Evolutionary conservation across 352 stramenopile species (phyloP).

Genomic region (Phytophthora tubulina): DNA sequence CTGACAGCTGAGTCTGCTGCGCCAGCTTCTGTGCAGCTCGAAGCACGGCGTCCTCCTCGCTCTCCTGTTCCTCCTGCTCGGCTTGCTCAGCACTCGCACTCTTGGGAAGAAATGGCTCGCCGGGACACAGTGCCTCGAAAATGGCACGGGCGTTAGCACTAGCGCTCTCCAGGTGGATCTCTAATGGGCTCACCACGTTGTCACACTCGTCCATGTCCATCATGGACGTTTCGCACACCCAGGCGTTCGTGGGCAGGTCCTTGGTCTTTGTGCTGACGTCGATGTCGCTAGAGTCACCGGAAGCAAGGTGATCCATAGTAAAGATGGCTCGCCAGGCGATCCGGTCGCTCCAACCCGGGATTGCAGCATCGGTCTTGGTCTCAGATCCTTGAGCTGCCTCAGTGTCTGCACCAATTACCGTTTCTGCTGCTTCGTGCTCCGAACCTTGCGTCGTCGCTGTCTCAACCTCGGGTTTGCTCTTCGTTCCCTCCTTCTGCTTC

Average conservation of each 20-base stretch:
- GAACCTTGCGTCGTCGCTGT: not conserved
- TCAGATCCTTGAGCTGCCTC: not conserved
- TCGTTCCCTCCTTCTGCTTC: slow-evolving; percentile 7
- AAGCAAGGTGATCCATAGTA: slow-evolving; percentile 63
- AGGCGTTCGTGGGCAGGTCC: slow-evolving; percentile 56
- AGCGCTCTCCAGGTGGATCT: slow-evolving; percentile 71
- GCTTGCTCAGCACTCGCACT: slow-evolving; percentile 23
- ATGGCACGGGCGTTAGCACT: slow-evolving; percentile 61
- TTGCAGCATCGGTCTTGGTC: not conserved
- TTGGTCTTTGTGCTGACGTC: slow-evolving; percentile 28
- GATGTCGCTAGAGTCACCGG: not conserved
- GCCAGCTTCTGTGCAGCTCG: slow-evolving; percentile 57
- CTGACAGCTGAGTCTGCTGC: not conserved
- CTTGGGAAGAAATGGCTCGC: slow-evolving; percentile 15
- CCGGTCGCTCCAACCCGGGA: slow-evolving; percentile 29
- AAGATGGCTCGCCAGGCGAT: slow-evolving; percentile 72
- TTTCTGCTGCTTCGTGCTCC: not conserved
- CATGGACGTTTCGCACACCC: slow-evolving; percentile 57
- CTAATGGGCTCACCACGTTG: slow-evolving; percentile 46
- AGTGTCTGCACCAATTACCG: slow-evolving; percentile 1
- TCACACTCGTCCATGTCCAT: slow-evolving; percentile 4
- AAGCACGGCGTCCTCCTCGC: slow-evolving; percentile 70
- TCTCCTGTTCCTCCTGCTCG: slow-evolving; percentile 57
- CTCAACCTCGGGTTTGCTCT: slow-evolving; percentile 4
- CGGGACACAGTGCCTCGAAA: slow-evolving; percentile 47